Conservation (phyloP, 306 rosid species). For the Crataegus laevigata region DNA sequence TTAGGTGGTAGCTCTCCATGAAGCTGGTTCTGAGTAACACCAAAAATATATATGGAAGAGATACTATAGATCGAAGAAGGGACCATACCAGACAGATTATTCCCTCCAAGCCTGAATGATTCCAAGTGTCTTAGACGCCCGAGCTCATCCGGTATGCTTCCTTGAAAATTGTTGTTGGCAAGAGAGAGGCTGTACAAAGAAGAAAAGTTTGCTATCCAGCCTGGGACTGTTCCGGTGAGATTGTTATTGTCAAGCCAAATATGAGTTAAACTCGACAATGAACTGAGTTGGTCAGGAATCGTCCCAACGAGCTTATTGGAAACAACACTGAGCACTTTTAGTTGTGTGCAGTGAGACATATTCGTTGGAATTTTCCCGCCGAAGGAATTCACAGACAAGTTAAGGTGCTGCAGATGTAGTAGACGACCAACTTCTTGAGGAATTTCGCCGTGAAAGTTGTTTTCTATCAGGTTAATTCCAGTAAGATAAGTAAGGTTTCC, state of each 20-base stretch:
- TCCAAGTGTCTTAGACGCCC: constrained; percentile 21
- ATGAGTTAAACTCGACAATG: background rate
- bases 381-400: constrained; percentile 14
- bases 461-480: constrained; percentile 6
- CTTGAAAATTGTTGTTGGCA: background rate
- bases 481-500: constrained; percentile 34
- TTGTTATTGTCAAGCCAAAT: constrained; percentile 16
- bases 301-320: background rate
- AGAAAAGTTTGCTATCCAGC: constrained; percentile 42
- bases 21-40: constrained; percentile 23
- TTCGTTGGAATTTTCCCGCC: constrained; percentile 26
- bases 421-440: constrained; percentile 21
- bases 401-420: constrained; percentile 1
- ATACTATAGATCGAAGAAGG: background rate
- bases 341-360: constrained; percentile 20
- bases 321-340: background rate
- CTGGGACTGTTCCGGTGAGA: constrained; percentile 34
- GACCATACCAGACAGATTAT: constrained; percentile 26
- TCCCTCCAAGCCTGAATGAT: constrained; percentile 9
- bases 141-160: background rate
- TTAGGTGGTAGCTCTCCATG: constrained; percentile 33
- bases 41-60: constrained; percentile 4
- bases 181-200: constrained; percentile 4
- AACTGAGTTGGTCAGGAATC: constrained; percentile 2
- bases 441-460: constrained; percentile 17